Evolutionary conservation across 305 asterid genomes (phyloP).

Genomic region (Fraxinus xanthoxyloides): DNA sequence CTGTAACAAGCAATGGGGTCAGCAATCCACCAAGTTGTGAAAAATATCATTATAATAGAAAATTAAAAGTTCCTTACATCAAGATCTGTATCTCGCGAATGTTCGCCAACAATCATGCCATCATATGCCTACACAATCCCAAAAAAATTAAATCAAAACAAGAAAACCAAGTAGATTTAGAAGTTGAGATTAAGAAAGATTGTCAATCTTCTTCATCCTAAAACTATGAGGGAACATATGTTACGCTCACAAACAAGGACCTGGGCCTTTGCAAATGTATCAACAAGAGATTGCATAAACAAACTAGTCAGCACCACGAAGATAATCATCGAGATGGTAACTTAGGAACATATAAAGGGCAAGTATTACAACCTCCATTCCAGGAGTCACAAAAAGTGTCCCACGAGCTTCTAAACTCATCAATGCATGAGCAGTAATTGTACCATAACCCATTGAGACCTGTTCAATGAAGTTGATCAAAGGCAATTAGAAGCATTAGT

Average conservation of each 20-base stretch:
- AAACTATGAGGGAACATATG: not conserved
- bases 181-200: constrained; percentile 7
- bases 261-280: not conserved
- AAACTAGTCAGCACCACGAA: not conserved
- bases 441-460: constrained; percentile 90
- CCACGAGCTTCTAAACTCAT: constrained; percentile 96
- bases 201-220: constrained; percentile 16
- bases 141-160: constrained; percentile 1
- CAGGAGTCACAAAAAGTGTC: constrained; percentile 83
- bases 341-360: constrained; percentile 2
- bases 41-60: not conserved
- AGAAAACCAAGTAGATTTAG: not conserved
- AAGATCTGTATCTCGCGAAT: constrained; percentile 94
- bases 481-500: constrained; percentile 22
- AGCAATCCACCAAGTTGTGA: constrained; percentile 6
- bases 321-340: not conserved
- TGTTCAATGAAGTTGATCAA: constrained; percentile 36
- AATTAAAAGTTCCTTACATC: constrained; percentile 56
- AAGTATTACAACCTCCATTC: constrained; percentile 67
- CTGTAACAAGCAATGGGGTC: constrained; percentile 39
- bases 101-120: constrained; percentile 99
- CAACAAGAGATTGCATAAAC: not conserved
- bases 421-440: constrained; percentile 83
- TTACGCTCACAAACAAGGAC: not conserved
- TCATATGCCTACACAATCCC: constrained; percentile 75